A percentile compares a stretch with the other conserved stretches of the same genome.
Conservation (phyloP, 371 early-diverging fungal species). For the Syncephalis plumigaleata region DNA sequence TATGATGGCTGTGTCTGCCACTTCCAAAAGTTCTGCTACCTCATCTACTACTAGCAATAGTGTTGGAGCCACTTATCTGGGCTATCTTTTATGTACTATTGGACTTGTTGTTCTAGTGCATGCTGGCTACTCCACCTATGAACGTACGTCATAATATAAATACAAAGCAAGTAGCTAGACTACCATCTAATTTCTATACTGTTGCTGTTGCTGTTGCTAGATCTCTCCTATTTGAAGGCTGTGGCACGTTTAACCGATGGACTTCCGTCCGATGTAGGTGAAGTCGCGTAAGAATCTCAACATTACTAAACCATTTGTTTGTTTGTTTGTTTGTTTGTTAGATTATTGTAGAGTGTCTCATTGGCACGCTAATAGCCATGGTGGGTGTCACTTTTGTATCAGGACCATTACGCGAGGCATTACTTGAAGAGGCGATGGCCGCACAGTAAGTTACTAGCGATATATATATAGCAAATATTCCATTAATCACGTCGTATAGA, state of each 20-base stretch:
- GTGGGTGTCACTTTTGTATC: constrained; percentile 18
- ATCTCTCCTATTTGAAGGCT: constrained; percentile 45
- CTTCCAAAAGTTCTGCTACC: no score
- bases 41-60: no score
- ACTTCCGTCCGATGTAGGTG: constrained; percentile 43
- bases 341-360: constrained; percentile 20
- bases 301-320: not conserved
- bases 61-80: no score
- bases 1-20: no score
- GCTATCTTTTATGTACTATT: constrained; percentile 25
- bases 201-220: no score
- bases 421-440: constrained; percentile 37
- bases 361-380: constrained; percentile 17
- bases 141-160: constrained; percentile 28
- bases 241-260: constrained; percentile 27
- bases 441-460: constrained; percentile 41
- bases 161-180: no score
- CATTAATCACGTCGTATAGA: no score
- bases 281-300: no score
- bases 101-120: constrained; percentile 34
- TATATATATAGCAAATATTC: no score
- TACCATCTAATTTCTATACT: not conserved
- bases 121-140: constrained; percentile 49
- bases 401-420: constrained; percentile 35
- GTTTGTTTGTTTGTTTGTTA: constrained; percentile 1